phyloP scores from a whole-genome alignment of 257 asterid species.

The Solanum virginianum region DNA sequence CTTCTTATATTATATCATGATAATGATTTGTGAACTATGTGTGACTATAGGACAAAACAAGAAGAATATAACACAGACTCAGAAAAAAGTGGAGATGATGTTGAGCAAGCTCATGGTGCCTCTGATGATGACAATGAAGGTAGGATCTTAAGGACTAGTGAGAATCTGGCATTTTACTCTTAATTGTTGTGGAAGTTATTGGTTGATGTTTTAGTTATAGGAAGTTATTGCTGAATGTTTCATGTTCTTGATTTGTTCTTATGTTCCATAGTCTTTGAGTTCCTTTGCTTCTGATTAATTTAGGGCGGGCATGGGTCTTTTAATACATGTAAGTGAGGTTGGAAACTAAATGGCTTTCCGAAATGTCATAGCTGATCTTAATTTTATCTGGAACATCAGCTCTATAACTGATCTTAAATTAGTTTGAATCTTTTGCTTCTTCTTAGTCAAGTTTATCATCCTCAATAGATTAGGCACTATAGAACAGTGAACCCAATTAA shows the following conservation, averaged over 20 bases:
- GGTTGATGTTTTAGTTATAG: neutral
- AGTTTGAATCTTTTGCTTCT: neutral
- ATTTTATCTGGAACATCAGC: neutral
- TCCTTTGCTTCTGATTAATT: neutral
- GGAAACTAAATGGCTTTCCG: neutral
- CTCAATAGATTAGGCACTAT: neutral
- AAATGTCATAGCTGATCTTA: neutral
- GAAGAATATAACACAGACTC: conserved; percentile 52
- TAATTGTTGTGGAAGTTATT: neutral
- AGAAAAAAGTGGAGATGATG: conserved; percentile 37
- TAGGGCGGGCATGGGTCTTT: neutral
- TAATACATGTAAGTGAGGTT: neutral
- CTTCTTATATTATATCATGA: neutral
- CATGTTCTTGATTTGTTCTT: neutral
- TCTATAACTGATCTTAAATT: neutral
- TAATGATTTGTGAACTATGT: neutral
- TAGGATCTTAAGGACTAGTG: neutral
- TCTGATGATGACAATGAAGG: conserved; percentile 27
- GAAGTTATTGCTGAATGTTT: neutral
- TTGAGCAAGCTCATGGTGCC: conserved; percentile 18
- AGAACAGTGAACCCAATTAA: neutral
- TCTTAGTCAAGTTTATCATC: neutral
- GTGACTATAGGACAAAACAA: conserved; percentile 43
- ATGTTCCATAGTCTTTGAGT: neutral
- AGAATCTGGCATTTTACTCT: neutral